A percentile compares a stretch with the other conserved stretches of the same genome.
These are phyloP conservation scores for Annulohypoxylon bovei DNA, from an alignment of 495 filamentous ascomycete species.

Conservation along the genomic window DNA sequence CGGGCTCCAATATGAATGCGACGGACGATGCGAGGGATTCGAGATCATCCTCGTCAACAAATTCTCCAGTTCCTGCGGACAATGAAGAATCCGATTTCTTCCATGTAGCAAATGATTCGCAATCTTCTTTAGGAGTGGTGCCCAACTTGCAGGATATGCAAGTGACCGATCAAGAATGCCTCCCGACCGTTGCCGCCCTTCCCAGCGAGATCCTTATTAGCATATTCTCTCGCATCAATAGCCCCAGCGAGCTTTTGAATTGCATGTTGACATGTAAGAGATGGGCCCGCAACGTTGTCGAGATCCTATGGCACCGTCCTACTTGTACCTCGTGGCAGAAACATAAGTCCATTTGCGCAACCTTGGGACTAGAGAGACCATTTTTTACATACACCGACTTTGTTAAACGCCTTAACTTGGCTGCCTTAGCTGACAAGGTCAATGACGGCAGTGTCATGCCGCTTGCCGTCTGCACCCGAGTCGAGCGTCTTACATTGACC, in stretches of 20 bases:
- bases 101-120: constrained; percentile 84
- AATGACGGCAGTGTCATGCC: constrained; percentile 90
- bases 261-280: constrained; percentile 92
- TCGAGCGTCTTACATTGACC: constrained; percentile 94
- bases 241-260: constrained; percentile 77
- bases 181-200: constrained; percentile 80
- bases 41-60: constrained; percentile 75
- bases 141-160: constrained; percentile 78
- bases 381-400: constrained; percentile 89
- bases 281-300: constrained; percentile 93
- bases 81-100: constrained; percentile 94
- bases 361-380: constrained; percentile 72
- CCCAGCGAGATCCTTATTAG: constrained; percentile 94
- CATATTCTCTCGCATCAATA: constrained; percentile 85
- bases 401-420: constrained; percentile 90
- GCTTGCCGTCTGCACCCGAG: constrained; percentile 83
- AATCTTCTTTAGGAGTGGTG: constrained; percentile 82
- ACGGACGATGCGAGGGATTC: constrained; percentile 47
- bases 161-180: constrained; percentile 66
- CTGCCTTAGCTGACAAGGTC: constrained; percentile 75
- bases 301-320: constrained; percentile 93
- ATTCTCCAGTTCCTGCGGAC: constrained; percentile 81
- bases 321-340: constrained; percentile 86
- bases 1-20: constrained; percentile 16
- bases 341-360: constrained; percentile 77